Percentiles rank a stretch among this genome's conserved stretches.
Conservation (phyloP, 2,329 filamentous ascomycete genomes). For the Apiospora malaysiana region DNA sequence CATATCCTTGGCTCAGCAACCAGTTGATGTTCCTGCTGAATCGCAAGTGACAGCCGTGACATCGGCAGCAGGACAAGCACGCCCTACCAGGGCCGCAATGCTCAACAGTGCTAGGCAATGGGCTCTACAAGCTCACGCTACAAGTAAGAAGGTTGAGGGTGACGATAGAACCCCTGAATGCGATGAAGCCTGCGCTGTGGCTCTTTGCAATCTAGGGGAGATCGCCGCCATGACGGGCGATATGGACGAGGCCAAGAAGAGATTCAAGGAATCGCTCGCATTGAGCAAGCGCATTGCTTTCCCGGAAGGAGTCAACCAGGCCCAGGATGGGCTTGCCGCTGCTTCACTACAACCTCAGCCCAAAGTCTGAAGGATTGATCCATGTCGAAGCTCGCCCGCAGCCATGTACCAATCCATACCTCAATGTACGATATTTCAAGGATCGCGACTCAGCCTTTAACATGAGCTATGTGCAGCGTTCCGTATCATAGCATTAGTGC, state of each 20-base stretch:
- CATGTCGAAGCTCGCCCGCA: neutral
- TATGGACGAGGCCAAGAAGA: constrained; percentile 65
- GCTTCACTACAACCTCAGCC: neutral
- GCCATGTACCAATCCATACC: neutral
- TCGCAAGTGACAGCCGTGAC: constrained; percentile 40
- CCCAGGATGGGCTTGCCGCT: constrained; percentile 53
- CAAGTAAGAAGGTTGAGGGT: constrained; percentile 69
- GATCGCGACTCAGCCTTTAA: neutral
- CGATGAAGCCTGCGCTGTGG: constrained; percentile 80
- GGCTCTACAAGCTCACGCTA: constrained; percentile 76
- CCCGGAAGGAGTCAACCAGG: constrained; percentile 56
- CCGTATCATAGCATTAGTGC: neutral
- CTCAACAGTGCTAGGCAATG: constrained; percentile 76
- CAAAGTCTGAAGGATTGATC: neutral
- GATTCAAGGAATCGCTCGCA: constrained; percentile 71
- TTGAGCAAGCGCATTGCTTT: constrained; percentile 63
- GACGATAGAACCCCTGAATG: constrained; percentile 78
- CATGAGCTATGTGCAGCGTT: neutral
- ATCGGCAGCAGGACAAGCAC: constrained; percentile 39
- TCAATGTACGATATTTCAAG: constrained; percentile 4
- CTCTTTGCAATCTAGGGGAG: constrained; percentile 86
- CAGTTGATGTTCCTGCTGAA: constrained; percentile 43
- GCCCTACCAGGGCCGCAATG: constrained; percentile 62
- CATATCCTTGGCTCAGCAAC: constrained; percentile 73
- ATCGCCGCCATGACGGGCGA: constrained; percentile 79